Percentiles rank a stretch among this genome's conserved stretches.
phyloP scores from a whole-genome alignment of 2,329 filamentous ascomycete genomes.

The Pleomassaria siparia region DNA sequence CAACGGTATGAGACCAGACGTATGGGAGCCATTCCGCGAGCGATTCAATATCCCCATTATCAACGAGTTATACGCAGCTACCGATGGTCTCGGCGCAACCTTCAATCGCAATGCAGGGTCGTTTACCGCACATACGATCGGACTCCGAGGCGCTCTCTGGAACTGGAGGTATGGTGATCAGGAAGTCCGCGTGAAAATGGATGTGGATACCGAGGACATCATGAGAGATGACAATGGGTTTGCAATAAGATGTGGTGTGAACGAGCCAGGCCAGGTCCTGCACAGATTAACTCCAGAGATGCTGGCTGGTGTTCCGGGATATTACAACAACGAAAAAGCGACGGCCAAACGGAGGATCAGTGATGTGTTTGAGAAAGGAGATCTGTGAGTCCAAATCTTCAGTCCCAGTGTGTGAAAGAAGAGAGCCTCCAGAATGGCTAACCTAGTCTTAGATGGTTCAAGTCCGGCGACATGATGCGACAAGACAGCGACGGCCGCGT shows the following conservation, averaged over 20 bases:
- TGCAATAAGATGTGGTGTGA: constrained; percentile 31
- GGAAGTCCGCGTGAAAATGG: constrained; percentile 41
- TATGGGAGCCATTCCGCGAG: constrained; percentile 44
- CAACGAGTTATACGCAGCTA: constrained; percentile 44
- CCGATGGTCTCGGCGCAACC: constrained; percentile 39
- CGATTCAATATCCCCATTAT: constrained; percentile 43
- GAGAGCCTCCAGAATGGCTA: neutral
- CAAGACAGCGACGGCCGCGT: constrained; percentile 37
- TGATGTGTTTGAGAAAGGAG: constrained; percentile 42
- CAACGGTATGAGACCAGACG: constrained; percentile 47
- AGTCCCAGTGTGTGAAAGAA: neutral
- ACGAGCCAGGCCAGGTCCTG: constrained; percentile 41
- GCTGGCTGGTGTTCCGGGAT: constrained; percentile 25
- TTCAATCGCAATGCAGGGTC: constrained; percentile 38
- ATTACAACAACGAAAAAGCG: constrained; percentile 40
- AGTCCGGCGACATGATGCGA: constrained; percentile 43
- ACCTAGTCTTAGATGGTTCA: constrained; percentile 33
- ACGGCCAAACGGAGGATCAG: constrained; percentile 32
- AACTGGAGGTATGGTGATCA: constrained; percentile 28
- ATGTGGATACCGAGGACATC: constrained; percentile 42
- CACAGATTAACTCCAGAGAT: constrained; percentile 32
- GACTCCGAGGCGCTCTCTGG: constrained; percentile 39
- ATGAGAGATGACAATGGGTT: constrained; percentile 39
- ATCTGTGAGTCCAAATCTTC: constrained; percentile 31
- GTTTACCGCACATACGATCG: constrained; percentile 38